Percentiles rank a stretch among this genome's conserved stretches.
phyloP scores from a whole-genome alignment of 257 asterid genomes.

The Gentiana straminea region DNA sequence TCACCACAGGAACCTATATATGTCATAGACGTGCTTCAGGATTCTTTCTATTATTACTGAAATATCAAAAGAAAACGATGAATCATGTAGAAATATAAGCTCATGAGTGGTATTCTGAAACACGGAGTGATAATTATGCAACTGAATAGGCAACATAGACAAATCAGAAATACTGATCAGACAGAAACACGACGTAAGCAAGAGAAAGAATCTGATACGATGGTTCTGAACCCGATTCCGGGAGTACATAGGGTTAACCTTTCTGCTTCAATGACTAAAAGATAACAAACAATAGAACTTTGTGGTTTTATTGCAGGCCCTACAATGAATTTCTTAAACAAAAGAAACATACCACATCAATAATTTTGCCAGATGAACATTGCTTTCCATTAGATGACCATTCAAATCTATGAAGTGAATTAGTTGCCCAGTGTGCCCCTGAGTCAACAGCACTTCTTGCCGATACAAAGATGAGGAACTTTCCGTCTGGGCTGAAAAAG shows the following conservation, averaged over 20 bases:
- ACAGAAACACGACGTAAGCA: too few relatives aligned
- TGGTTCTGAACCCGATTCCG: too few relatives aligned
- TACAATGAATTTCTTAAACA: background rate
- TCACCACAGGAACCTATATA: slow-evolving; percentile 65
- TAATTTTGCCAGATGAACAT: slow-evolving; percentile 27
- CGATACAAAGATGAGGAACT: slow-evolving; percentile 63
- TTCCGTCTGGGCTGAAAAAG: slow-evolving; percentile 76
- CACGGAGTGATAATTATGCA: too few relatives aligned
- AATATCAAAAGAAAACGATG: background rate
- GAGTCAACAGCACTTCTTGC: slow-evolving; percentile 70
- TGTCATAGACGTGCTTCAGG: slow-evolving; percentile 7
- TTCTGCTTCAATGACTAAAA: too few relatives aligned
- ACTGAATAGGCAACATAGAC: background rate
- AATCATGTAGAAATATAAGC: background rate
- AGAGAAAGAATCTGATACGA: too few relatives aligned
- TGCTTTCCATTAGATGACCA: slow-evolving; percentile 66
- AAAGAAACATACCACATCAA: slow-evolving; percentile 54
- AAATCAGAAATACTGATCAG: background rate
- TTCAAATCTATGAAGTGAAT: slow-evolving; percentile 71
- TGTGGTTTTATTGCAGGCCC: too few relatives aligned
- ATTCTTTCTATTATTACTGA: background rate
- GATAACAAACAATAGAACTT: too few relatives aligned
- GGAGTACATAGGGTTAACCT: too few relatives aligned
- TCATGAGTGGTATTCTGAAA: too few relatives aligned
- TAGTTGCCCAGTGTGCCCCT: slow-evolving; percentile 76